Evolutionary conservation across 2,329 filamentous ascomycete genomes (phyloP).

Genomic region (Sclerotinia glacialis): DNA sequence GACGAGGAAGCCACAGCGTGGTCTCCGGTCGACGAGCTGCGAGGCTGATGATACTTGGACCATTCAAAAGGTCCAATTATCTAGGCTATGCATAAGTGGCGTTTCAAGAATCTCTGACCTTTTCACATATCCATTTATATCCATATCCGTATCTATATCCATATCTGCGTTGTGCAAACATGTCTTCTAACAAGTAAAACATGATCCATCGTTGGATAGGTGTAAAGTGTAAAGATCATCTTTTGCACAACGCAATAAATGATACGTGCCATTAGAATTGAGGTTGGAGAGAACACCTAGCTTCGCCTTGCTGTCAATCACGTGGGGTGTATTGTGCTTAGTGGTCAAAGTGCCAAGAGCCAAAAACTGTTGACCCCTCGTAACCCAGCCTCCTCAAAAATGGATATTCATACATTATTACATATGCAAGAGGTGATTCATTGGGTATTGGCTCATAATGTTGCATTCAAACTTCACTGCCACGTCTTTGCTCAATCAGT

Average conservation of each 20-base stretch:
- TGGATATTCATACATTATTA: neutral
- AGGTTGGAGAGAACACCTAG: neutral
- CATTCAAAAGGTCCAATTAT: slow-evolving; percentile 6
- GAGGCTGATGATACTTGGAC: slow-evolving; percentile 16
- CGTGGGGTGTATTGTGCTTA: neutral
- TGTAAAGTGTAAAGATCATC: neutral
- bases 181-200: neutral
- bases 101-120: slow-evolving; percentile 9
- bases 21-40: neutral
- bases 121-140: too few species aligned
- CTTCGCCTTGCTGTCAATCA: slow-evolving; percentile 12
- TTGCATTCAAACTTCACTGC: slow-evolving; percentile 19
- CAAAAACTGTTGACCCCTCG: neutral
- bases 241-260: slow-evolving; percentile 13
- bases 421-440: slow-evolving; percentile 17
- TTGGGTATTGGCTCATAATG: slow-evolving; percentile 15
- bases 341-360: slow-evolving; percentile 2
- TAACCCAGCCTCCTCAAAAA: slow-evolving; percentile 22
- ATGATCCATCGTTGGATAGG: neutral
- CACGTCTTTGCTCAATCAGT: slow-evolving; percentile 16
- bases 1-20: slow-evolving; percentile 15
- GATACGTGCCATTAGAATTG: slow-evolving; percentile 14
- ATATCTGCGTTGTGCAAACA: slow-evolving; percentile 12
- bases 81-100: slow-evolving; percentile 13
- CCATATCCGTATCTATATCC: neutral